Evolutionary conservation across 345 rosid genomes (phyloP), one percentile per base, ranked within the genome.

Genomic region (Euphorbia peplus): DNA sequence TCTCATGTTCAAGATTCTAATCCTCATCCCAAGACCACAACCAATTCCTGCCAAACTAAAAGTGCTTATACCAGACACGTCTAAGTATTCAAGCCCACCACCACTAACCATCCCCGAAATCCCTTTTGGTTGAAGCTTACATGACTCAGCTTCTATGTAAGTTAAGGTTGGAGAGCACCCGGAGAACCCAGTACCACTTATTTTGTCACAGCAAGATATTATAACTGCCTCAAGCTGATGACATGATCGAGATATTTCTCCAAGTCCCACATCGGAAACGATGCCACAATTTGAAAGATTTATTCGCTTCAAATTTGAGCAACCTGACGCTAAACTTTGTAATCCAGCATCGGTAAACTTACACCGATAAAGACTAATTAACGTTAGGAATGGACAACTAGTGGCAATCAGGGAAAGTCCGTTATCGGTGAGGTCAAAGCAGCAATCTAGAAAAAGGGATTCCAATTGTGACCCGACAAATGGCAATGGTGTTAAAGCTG

Each of bases 341-440:
- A 93, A 71, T 28, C 93, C 90, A 2, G 14, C 63, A 76, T 89
- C 92, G 11, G 86, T 84, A 50, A 80, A 74, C 71, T 75, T 71
- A 73, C 88, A 89, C 18, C 86, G 72, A 58, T 88, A 83, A 22
- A 89, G 90, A 78, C 91, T 89, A 73, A 84, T 71, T 19, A 74
- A 67, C 6, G 75, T 69, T 46, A 88, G 55, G 28, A 72, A 80
- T 8, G 89, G 85, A 42, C 95, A 93, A 67, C 87, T 65, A 32
- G 71, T 62, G 22, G 76, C 85, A 79, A 93, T 21, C 14, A 75
- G 54, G 68, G 78, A 73, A 52, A 91, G 74, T 19, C 91, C 96
- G 13, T 11, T 41, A 74, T 91, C 90, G 9, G 86, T 84, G 73
- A 93, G 73, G 50, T 74, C 66, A 29, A 78, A 89, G 79, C 97